These are phyloP conservation scores for Orbilia quercus DNA, from an alignment of 2,329 filamentous ascomycete species.

Conservation along the genomic window DNA sequence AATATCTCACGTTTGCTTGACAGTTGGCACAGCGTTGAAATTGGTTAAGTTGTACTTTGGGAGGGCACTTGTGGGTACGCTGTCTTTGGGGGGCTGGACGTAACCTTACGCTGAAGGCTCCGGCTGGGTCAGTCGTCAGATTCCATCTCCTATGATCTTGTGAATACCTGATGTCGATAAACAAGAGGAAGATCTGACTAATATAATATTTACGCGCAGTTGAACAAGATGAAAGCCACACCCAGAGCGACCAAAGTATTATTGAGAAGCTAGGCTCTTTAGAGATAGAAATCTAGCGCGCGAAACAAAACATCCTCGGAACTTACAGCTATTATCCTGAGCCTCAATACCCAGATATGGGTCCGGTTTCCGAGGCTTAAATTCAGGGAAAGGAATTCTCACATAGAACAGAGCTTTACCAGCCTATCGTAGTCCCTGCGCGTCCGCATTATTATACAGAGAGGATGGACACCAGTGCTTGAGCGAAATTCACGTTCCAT, in stretches of 20 bases:
- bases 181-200: background rate
- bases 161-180: too few species aligned
- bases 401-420: constrained; percentile 4
- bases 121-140: too few species aligned
- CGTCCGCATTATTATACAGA: background rate
- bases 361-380: constrained; percentile 7
- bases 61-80: background rate
- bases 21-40: background rate
- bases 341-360: background rate
- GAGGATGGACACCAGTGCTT: constrained; percentile 11
- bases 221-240: too few species aligned
- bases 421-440: background rate
- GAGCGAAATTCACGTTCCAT: constrained; percentile 10
- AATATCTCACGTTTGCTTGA: constrained; percentile 5
- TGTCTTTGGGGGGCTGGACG: too few species aligned
- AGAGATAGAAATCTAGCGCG: constrained; percentile 16
- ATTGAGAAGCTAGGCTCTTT: constrained; percentile 5
- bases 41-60: constrained; percentile 9
- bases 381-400: constrained; percentile 10
- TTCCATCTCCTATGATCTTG: too few species aligned
- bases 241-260: background rate
- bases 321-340: background rate
- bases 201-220: too few species aligned
- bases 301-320: background rate
- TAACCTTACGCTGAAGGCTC: too few species aligned